A percentile compares a stretch with the other conserved stretches of the same genome.
These are phyloP conservation scores for Parsonsia alboflavescens DNA, from an alignment of 257 asterid species.

Conservation along the genomic window DNA sequence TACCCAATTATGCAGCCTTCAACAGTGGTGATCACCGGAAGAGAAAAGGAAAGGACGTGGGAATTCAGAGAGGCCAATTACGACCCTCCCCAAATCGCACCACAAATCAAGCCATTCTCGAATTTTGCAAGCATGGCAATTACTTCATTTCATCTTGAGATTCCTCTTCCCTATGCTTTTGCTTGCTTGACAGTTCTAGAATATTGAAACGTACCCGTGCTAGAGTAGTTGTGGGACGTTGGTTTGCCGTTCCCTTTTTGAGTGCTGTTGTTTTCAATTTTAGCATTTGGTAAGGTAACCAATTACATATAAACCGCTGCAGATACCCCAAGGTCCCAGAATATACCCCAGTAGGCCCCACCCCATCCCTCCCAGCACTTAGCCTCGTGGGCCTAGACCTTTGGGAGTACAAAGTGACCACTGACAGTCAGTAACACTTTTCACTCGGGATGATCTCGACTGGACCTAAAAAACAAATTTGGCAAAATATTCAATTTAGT, in stretches of 20 bases:
- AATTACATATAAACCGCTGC: slow-evolving; percentile 15
- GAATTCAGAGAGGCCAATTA: slow-evolving; percentile 72
- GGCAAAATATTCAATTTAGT: no score
- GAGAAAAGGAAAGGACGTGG: slow-evolving; percentile 19
- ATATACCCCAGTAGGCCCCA: slow-evolving; percentile 55
- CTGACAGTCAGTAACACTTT: no score
- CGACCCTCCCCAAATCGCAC: slow-evolving; percentile 77
- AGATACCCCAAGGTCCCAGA: slow-evolving; percentile 26
- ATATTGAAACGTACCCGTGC: slow-evolving; percentile 8
- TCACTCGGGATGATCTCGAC: no score
- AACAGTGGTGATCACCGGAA: slow-evolving; percentile 2
- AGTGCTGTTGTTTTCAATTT: neutral
- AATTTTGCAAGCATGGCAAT: slow-evolving; percentile 48
- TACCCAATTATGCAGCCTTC: neutral
- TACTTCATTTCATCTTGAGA: slow-evolving; percentile 16
- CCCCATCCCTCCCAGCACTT: slow-evolving; percentile 16
- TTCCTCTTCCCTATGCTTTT: slow-evolving; percentile 3
- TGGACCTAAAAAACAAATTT: no score
- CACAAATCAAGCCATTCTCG: slow-evolving; percentile 55
- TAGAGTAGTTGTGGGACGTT: slow-evolving; percentile 14
- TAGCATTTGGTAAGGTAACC: neutral
- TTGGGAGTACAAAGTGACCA: slow-evolving; percentile 8
- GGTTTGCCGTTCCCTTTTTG: slow-evolving; percentile 9
- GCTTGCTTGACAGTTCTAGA: slow-evolving; percentile 9
- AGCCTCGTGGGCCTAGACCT: neutral